phyloP scores from a whole-genome alignment of 768 basidiomycete species.

The Mycena olivaceomarginata region DNA sequence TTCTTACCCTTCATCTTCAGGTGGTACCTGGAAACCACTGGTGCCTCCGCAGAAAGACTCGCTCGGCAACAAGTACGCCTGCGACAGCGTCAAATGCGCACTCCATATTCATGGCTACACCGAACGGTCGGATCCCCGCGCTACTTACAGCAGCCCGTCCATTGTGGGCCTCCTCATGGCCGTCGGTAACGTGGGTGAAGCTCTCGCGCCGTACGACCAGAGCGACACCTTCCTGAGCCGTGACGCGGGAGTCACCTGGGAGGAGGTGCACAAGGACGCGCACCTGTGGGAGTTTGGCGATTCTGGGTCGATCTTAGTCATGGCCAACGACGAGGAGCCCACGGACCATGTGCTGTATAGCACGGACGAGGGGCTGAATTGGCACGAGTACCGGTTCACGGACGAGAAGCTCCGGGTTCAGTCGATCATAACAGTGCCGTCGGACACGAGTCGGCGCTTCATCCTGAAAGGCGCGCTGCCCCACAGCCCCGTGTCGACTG shows the following conservation, averaged over 20 bases:
- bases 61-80: constrained; percentile 81
- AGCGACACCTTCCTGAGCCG: constrained; percentile 97
- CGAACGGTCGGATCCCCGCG: constrained; percentile 91
- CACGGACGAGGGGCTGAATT: constrained; percentile 90
- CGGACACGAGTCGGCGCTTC: constrained; percentile 94
- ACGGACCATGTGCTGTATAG: constrained; percentile 94
- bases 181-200: constrained; percentile 95
- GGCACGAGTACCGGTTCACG: constrained; percentile 92
- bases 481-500: constrained; percentile 69
- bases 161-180: constrained; percentile 96
- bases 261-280: constrained; percentile 98
- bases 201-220: constrained; percentile 86
- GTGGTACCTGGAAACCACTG: constrained; percentile 91
- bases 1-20: constrained; percentile 58
- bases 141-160: constrained; percentile 95
- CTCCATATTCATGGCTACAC: constrained; percentile 98
- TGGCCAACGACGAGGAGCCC: constrained; percentile 96
- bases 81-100: constrained; percentile 82
- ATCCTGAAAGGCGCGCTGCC: constrained; percentile 85
- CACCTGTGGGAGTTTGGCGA: constrained; percentile 99
- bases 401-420: constrained; percentile 84
- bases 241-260: constrained; percentile 98
- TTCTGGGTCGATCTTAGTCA: constrained; percentile 94
- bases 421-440: constrained; percentile 90
- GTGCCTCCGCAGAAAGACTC: constrained; percentile 87